Percentiles rank a stretch among this genome's conserved stretches.
phyloP scores from a whole-genome alignment of 768 basidiomycete species.

The Serendipita indica region DNA sequence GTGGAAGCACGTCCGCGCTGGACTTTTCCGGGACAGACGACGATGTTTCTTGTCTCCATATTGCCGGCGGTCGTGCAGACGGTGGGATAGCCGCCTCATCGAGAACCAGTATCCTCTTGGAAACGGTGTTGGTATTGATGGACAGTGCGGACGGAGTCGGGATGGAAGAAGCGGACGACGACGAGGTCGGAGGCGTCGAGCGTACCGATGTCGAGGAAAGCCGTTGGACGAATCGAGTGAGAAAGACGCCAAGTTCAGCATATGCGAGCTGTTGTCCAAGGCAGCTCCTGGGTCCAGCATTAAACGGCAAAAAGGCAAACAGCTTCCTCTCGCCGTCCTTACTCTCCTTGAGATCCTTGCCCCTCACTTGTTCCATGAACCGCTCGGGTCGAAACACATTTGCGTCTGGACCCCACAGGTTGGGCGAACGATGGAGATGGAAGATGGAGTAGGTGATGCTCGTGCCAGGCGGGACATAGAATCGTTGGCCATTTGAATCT shows the following conservation, averaged over 20 bases:
- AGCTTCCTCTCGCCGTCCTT: conserved; percentile 39
- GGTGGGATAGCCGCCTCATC: background rate
- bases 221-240: conserved; percentile 42
- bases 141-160: no score
- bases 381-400: conserved; percentile 49
- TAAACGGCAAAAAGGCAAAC: conserved; percentile 38
- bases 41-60: background rate
- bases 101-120: conserved; percentile 10
- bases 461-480: conserved; percentile 23
- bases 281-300: conserved; percentile 24
- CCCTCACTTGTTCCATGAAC: conserved; percentile 49
- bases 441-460: conserved; percentile 31
- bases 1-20: background rate
- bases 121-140: conserved; percentile 20
- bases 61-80: background rate
- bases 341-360: conserved; percentile 23
- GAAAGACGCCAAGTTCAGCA: conserved; percentile 47
- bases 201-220: no score
- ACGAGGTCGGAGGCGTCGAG: conserved; percentile 32
- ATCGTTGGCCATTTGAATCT: conserved; percentile 26
- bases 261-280: conserved; percentile 39
- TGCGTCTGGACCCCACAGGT: conserved; percentile 48
- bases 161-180: conserved; percentile 29
- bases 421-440: conserved; percentile 45
- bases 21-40: background rate